Evolutionary conservation across 176 grass and related monocot genomes (phyloP).

Genomic region (Guadua angustifolia): DNA sequence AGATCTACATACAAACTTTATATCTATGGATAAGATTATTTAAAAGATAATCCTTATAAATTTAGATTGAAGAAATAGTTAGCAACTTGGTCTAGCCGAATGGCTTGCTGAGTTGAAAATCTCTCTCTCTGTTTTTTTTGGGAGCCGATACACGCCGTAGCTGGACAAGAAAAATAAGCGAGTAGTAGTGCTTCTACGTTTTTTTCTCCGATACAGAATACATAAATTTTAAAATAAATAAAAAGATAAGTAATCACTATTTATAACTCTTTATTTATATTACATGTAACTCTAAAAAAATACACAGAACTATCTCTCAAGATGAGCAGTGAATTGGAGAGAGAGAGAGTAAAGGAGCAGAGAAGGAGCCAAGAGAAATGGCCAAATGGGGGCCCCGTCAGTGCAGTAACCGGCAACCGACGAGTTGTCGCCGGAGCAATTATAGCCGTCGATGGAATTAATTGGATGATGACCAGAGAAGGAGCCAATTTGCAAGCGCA

Average conservation of each 20-base stretch:
- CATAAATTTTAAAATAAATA: too few relatives aligned
- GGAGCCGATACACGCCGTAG: not conserved
- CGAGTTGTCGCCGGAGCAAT: slow-evolving; percentile 26
- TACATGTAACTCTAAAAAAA: too few relatives aligned
- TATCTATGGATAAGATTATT: too few relatives aligned
- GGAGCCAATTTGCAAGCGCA: not conserved
- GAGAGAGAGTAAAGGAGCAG: not conserved
- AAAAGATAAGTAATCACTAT: too few relatives aligned
- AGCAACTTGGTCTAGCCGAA: not conserved
- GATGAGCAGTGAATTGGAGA: not conserved
- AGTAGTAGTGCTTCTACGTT: too few relatives aligned
- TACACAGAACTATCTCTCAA: too few relatives aligned
- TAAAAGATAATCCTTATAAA: too few relatives aligned
- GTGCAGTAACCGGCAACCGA: slow-evolving; percentile 2
- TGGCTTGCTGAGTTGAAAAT: not conserved
- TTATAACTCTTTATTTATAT: too few relatives aligned
- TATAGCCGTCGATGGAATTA: not conserved
- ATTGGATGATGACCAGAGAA: not conserved
- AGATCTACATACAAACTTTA: too few relatives aligned
- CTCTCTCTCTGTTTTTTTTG: not conserved
- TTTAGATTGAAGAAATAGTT: not conserved
- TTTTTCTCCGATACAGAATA: too few relatives aligned
- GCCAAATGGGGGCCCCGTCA: not conserved
- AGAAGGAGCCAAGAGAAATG: not conserved
- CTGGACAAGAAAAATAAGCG: not conserved